A percentile compares a stretch with the other conserved stretches of the same genome.
Conservation (phyloP, 768 basidiomycete genomes). For the Russula virescens region DNA sequence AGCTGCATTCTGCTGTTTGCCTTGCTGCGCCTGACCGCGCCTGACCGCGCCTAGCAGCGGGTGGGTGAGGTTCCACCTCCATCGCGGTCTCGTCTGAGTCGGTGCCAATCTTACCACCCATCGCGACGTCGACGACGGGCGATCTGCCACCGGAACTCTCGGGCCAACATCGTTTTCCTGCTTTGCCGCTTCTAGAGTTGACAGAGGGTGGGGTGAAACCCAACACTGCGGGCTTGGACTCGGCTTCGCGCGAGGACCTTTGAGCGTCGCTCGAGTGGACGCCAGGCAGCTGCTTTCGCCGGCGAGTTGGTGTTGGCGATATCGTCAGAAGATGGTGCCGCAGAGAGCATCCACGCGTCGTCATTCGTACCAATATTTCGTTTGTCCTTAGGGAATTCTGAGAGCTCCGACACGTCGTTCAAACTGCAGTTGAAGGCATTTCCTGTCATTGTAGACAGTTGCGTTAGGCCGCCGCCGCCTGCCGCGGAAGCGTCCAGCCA, state of each 20-base stretch:
- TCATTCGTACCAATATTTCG: background rate
- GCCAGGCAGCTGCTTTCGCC: too few relatives aligned
- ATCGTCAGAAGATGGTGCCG: constrained; percentile 7
- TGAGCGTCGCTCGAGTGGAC: constrained; percentile 21
- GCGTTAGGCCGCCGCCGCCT: background rate
- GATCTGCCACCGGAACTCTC: too few relatives aligned
- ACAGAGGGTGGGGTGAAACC: background rate
- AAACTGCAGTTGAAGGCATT: background rate
- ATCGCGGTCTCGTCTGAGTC: too few relatives aligned
- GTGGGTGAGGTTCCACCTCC: too few relatives aligned
- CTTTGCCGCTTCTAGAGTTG: background rate
- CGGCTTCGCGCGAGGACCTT: constrained; percentile 9
- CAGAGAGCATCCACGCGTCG: constrained; percentile 21
- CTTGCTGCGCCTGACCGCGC: too few relatives aligned
- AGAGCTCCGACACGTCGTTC: constrained; percentile 14
- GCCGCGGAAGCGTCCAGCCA: constrained; percentile 51
- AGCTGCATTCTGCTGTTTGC: too few relatives aligned
- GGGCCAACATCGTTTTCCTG: too few relatives aligned
- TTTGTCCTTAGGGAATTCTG: background rate
- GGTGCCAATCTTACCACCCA: too few relatives aligned
- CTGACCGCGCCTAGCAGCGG: too few relatives aligned
- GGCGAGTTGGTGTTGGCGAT: constrained; percentile 12
- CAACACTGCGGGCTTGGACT: background rate
- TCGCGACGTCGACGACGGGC: too few relatives aligned
- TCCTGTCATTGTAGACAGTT: background rate